Conservation (phyloP, 495 filamentous ascomycete species). For the Aspergillus haitiensis region DNA sequence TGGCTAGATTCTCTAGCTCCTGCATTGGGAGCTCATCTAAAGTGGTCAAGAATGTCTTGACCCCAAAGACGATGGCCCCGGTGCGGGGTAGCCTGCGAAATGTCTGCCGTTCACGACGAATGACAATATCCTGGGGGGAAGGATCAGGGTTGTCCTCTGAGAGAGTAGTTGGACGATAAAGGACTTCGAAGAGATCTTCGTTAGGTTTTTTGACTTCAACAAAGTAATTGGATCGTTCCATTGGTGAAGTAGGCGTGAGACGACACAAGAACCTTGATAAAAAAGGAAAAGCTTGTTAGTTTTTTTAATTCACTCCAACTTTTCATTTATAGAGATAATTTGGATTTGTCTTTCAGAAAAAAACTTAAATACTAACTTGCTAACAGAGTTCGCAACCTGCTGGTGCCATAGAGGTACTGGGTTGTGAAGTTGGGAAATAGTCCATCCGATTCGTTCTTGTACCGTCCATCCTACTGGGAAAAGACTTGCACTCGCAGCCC, state of each 20-base stretch:
- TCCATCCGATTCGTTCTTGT: constrained; percentile 54
- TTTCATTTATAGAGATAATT: background rate
- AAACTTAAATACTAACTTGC: constrained; percentile 43
- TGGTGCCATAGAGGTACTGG: constrained; percentile 57
- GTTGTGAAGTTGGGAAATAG: constrained; percentile 51
- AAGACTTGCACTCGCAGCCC: constrained; percentile 57
- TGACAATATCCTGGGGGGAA: constrained; percentile 43
- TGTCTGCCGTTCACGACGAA: constrained; percentile 57
- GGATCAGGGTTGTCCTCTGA: constrained; percentile 39
- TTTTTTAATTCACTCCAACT: constrained; percentile 4
- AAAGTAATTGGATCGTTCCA: constrained; percentile 58
- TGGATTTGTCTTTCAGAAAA: background rate
- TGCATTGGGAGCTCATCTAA: constrained; percentile 49
- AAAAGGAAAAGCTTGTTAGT: background rate
- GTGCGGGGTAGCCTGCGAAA: constrained; percentile 53
- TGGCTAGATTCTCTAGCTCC: constrained; percentile 45
- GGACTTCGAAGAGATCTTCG: constrained; percentile 44
- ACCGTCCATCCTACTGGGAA: constrained; percentile 61
- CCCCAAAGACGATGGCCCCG: constrained; percentile 53
- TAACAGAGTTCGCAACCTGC: constrained; percentile 50
- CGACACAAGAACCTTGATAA: constrained; percentile 48
- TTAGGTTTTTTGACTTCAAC: constrained; percentile 48
- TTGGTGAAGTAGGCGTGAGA: constrained; percentile 45
- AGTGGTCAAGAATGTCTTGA: constrained; percentile 52
- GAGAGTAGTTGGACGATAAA: constrained; percentile 38